These are phyloP conservation scores for Spatholobus suberectus DNA, from an alignment of 306 rosid genomes.

Conservation along the genomic window DNA sequence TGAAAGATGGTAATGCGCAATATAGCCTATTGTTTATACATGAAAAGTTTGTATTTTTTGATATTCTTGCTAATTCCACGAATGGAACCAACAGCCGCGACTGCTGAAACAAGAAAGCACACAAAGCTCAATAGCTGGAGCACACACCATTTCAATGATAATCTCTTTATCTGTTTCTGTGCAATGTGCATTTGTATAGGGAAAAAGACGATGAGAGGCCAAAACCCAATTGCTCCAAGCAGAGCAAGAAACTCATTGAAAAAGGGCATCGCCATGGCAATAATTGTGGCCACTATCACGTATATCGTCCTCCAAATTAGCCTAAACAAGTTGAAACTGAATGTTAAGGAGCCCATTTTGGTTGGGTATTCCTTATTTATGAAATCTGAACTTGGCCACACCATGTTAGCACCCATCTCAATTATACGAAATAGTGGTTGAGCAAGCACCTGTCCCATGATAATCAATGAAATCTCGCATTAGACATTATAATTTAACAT, in stretches of 20 bases:
- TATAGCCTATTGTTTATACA: constrained; percentile 42
- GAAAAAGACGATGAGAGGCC: constrained; percentile 68
- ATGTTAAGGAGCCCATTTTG: constrained; percentile 11
- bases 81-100: constrained; percentile 52
- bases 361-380: constrained; percentile 44
- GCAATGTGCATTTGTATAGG: constrained; percentile 69
- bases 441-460: constrained; percentile 48
- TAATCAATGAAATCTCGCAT: background rate
- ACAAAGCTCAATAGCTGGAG: constrained; percentile 55
- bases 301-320: constrained; percentile 64
- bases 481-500: background rate
- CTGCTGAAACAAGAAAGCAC: constrained; percentile 57
- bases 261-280: constrained; percentile 63
- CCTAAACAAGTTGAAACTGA: constrained; percentile 57
- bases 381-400: constrained; percentile 62
- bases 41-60: constrained; percentile 54
- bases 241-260: constrained; percentile 68
- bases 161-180: constrained; percentile 46
- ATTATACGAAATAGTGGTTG: constrained; percentile 59
- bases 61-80: constrained; percentile 56
- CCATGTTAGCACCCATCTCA: constrained; percentile 53
- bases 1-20: background rate
- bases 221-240: constrained; percentile 71
- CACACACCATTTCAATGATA: constrained; percentile 49
- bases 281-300: constrained; percentile 40